Conservation (phyloP, 768 basidiomycete species). For the Ramaria sp. region DNA sequence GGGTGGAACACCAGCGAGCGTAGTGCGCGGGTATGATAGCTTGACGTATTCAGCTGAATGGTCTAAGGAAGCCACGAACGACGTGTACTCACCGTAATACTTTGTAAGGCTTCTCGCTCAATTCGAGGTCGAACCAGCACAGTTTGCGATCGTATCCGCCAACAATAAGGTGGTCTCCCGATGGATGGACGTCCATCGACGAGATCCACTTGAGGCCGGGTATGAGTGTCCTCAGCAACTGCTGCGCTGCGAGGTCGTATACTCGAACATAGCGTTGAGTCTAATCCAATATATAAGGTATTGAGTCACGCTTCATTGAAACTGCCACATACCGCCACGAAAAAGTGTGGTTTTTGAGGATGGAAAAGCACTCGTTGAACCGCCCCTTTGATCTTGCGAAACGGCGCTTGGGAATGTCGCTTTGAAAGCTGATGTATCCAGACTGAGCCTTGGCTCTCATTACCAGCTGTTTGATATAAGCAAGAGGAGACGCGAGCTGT, state of each 20-base stretch:
- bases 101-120: constrained; percentile 95
- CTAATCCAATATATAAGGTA: constrained; percentile 31
- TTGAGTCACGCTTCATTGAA: neutral
- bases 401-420: constrained; percentile 94
- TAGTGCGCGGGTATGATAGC: constrained; percentile 90
- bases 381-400: constrained; percentile 87
- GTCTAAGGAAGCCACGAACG: neutral
- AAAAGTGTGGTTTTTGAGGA: constrained; percentile 89
- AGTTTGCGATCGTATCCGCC: constrained; percentile 96
- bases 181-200: constrained; percentile 92
- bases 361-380: constrained; percentile 94
- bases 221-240: constrained; percentile 82
- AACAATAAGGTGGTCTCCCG: constrained; percentile 92
- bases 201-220: constrained; percentile 99
- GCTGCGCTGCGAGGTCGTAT: constrained; percentile 92
- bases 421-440: constrained; percentile 95
- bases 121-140: constrained; percentile 98
- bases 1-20: constrained; percentile 91
- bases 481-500: neutral
- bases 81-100: constrained; percentile 59
- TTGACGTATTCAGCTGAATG: constrained; percentile 20
- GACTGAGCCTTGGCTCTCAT: constrained; percentile 68
- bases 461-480: constrained; percentile 33
- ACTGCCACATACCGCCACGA: constrained; percentile 71
- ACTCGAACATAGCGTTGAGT: constrained; percentile 94